These are phyloP conservation scores for Trametes maxima DNA, from an alignment of 768 basidiomycete genomes.

Conservation along the genomic window DNA sequence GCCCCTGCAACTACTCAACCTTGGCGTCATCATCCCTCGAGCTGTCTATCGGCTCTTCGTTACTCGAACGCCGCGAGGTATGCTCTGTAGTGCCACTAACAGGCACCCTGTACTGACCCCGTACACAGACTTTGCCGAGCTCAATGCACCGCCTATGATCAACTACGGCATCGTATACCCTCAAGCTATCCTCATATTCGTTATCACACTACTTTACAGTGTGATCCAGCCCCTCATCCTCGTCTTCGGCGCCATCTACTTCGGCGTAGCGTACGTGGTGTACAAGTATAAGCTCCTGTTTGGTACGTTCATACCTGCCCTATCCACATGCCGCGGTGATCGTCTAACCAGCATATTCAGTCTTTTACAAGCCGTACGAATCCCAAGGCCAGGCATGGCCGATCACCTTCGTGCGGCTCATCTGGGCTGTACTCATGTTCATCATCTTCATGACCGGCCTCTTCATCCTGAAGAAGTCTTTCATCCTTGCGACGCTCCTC, in stretches of 20 bases:
- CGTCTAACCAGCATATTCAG: constrained; percentile 41
- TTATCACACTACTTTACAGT: constrained; percentile 93
- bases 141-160: constrained; percentile 97
- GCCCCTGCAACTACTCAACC: constrained; percentile 92
- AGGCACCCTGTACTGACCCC: constrained; percentile 1
- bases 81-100: neutral
- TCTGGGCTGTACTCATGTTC: constrained; percentile 93
- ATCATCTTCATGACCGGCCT: constrained; percentile 97
- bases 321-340: neutral
- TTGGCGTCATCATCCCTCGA: constrained; percentile 85
- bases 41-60: constrained; percentile 72
- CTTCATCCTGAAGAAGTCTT: constrained; percentile 71
- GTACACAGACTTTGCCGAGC: constrained; percentile 82
- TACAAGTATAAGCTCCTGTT: constrained; percentile 98
- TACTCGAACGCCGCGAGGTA: constrained; percentile 91
- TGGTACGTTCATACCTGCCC: constrained; percentile 51
- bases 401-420: constrained; percentile 87
- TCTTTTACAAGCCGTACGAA: constrained; percentile 99
- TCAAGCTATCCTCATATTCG: constrained; percentile 94
- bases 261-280: constrained; percentile 92
- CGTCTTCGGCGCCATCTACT: constrained; percentile 94
- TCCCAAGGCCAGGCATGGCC: constrained; percentile 98
- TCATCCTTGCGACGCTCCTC: constrained; percentile 61
- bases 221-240: constrained; percentile 95
- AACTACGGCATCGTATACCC: constrained; percentile 98